phyloP scores from a whole-genome alignment of 2,329 filamentous ascomycete species.

The Aspergillus udagawae region DNA sequence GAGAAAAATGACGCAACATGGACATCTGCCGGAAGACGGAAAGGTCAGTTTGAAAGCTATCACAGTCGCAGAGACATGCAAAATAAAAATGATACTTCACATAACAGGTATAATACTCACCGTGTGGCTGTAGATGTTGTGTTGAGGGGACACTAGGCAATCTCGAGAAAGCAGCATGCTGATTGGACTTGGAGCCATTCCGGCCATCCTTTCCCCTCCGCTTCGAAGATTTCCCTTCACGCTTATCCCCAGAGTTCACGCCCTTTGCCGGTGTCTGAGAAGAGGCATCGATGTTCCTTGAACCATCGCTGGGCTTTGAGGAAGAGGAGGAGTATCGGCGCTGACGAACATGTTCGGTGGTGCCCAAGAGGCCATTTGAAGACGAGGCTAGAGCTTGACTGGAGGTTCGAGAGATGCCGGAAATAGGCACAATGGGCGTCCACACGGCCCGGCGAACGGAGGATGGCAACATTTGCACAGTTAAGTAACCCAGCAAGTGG shows the following conservation, averaged over 20 bases:
- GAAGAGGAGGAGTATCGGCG: conserved; percentile 46
- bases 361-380: conserved; percentile 28
- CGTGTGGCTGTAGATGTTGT: conserved; percentile 46
- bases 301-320: conserved; percentile 48
- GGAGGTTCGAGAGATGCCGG: conserved; percentile 30
- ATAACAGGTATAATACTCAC: conserved; percentile 26
- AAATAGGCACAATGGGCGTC: conserved; percentile 30
- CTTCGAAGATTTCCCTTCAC: conserved; percentile 31
- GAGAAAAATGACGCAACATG: conserved; percentile 92
- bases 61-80: neutral
- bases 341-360: conserved; percentile 38
- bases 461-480: conserved; percentile 41
- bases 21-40: conserved; percentile 59
- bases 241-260: conserved; percentile 36
- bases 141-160: conserved; percentile 48
- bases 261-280: conserved; percentile 36
- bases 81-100: neutral
- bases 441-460: conserved; percentile 45
- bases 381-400: conserved; percentile 28
- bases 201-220: conserved; percentile 36
- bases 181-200: conserved; percentile 33
- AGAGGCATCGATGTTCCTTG: conserved; percentile 38
- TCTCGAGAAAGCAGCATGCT: conserved; percentile 38
- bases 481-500: conserved; percentile 22
- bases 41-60: conserved; percentile 2